Percentiles rank a stretch among this genome's conserved stretches.
Evolutionary conservation across 2,329 filamentous ascomycete species (phyloP).

Genomic region (Paraconiothyrium brasiliense): DNA sequence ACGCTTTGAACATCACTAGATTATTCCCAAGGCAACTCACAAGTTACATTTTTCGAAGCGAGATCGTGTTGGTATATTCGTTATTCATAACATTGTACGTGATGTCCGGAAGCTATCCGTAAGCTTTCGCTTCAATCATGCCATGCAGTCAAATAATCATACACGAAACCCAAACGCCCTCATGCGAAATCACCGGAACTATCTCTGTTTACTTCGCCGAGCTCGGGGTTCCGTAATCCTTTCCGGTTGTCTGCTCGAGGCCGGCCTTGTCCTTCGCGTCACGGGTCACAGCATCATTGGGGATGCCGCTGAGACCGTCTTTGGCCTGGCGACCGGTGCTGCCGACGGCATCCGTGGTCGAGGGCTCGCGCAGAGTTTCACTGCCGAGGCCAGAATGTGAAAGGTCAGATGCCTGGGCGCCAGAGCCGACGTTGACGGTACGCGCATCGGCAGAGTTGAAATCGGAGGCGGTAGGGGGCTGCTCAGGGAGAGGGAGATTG

Average conservation of each 20-base stretch:
- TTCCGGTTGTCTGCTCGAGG: constrained; percentile 52
- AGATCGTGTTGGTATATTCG: neutral
- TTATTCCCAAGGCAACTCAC: no score
- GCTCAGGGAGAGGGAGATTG: constrained; percentile 81
- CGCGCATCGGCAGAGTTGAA: constrained; percentile 76
- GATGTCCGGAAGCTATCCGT: constrained; percentile 10
- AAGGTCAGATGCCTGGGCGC: constrained; percentile 53
- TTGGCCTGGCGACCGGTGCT: constrained; percentile 69
- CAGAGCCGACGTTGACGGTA: constrained; percentile 75
- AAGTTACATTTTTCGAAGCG: no score
- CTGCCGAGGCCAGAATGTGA: constrained; percentile 62
- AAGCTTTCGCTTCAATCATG: constrained; percentile 1
- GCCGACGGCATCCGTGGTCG: constrained; percentile 62
- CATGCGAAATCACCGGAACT: neutral
- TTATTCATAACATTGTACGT: constrained; percentile 10
- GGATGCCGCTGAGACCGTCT: constrained; percentile 65
- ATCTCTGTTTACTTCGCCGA: constrained; percentile 30
- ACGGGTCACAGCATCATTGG: constrained; percentile 67
- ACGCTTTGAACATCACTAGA: no score
- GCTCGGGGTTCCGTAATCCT: constrained; percentile 53
- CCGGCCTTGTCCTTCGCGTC: constrained; percentile 56
- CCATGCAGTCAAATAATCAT: neutral
- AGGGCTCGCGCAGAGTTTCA: constrained; percentile 51
- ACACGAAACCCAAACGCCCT: constrained; percentile 5
- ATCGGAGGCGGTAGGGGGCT: constrained; percentile 79